Conservation (phyloP, 805 yeast genomes). For the Candida glaebosa region DNA sequence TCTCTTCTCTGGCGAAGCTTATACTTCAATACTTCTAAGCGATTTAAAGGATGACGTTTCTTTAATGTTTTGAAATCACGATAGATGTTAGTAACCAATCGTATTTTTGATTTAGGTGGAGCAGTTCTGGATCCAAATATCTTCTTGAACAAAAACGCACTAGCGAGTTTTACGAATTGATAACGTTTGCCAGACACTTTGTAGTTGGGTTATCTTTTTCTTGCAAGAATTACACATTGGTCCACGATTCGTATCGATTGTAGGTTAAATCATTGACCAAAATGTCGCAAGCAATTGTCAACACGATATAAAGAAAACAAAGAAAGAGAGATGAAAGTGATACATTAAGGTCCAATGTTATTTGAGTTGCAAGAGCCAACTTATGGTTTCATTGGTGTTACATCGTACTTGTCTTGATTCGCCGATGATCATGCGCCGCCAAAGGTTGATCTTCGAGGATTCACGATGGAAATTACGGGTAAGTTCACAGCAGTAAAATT, state of each 20-base stretch:
- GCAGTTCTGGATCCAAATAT: constrained; percentile 1
- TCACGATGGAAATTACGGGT: no score
- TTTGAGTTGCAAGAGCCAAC: no score
- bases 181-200: constrained; percentile 16
- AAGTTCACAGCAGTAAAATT: no score
- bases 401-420: no score
- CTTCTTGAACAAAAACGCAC: constrained; percentile 14
- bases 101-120: constrained; percentile 18
- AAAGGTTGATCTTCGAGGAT: no score
- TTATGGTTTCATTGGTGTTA: no score
- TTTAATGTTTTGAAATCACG: constrained; percentile 29
- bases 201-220: constrained; percentile 4
- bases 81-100: constrained; percentile 27
- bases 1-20: constrained; percentile 5
- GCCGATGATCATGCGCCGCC: no score
- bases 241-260: background rate
- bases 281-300: background rate
- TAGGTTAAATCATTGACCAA: background rate
- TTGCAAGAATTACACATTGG: background rate
- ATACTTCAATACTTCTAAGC: constrained; percentile 9
- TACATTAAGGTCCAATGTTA: no score
- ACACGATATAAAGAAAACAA: no score
- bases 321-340: no score
- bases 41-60: constrained; percentile 13
- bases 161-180: constrained; percentile 15